A percentile compares a stretch with the other conserved stretches of the same genome.
These are phyloP conservation scores for Fusarium nisikadoi DNA, from an alignment of 2,329 filamentous ascomycete species.

Conservation along the genomic window DNA sequence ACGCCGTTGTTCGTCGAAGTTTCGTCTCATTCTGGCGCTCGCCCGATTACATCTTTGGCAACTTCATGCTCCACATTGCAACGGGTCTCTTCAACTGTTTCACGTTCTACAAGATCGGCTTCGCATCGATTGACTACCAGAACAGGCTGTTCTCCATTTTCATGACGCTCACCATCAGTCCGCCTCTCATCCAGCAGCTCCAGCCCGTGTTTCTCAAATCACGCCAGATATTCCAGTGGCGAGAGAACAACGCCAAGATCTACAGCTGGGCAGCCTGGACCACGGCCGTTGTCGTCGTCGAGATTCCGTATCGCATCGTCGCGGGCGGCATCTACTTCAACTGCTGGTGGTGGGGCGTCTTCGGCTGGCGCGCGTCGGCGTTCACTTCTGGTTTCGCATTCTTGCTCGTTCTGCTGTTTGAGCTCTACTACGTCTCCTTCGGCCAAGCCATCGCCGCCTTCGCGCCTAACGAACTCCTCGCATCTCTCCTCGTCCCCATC, in stretches of 20 bases:
- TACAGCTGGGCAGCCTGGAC: conserved; percentile 81
- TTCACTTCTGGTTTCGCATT: conserved; percentile 71
- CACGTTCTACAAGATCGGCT: conserved; percentile 73
- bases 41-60: conserved; percentile 71
- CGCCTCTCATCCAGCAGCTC: conserved; percentile 79
- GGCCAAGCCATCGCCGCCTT: conserved; percentile 75
- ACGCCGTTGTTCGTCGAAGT: conserved; percentile 64
- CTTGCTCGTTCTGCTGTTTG: conserved; percentile 73
- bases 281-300: conserved; percentile 71
- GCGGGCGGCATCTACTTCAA: conserved; percentile 62
- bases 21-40: conserved; percentile 74
- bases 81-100: conserved; percentile 76
- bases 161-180: conserved; percentile 79
- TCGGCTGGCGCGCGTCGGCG: conserved; percentile 61
- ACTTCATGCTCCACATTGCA: conserved; percentile 70
- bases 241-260: conserved; percentile 82
- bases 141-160: conserved; percentile 80
- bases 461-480: conserved; percentile 73
- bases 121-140: conserved; percentile 71
- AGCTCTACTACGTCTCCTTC: conserved; percentile 72
- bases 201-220: conserved; percentile 77
- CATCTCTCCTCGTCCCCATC: conserved; percentile 72
- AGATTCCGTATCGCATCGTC: conserved; percentile 75
- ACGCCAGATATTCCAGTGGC: conserved; percentile 73
- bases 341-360: conserved; percentile 67